Base-by-base conservation (phyloP, 1,284 basidiomycete genomes). In the Xerocomus cyaneibrunnescens region DNA sequence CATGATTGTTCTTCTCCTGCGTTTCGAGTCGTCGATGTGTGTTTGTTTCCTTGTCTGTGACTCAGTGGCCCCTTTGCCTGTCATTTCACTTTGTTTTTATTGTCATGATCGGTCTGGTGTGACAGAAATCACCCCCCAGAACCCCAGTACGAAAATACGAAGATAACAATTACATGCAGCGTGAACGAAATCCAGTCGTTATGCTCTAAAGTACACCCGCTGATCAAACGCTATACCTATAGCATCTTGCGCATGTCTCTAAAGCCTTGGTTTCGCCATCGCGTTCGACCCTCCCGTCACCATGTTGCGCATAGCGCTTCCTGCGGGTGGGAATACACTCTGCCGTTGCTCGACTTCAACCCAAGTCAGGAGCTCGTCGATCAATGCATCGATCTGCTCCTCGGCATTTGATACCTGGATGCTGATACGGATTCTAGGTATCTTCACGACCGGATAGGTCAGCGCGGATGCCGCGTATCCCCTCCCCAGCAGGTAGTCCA, bases 341-440 rank as follows among this genome's bases (percentile, higher is more conserved):
- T 13, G 3, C 28, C 39, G 58, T 23, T 10, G 41, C n/a, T n/a
- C n/a, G n/a, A n/a, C 10, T 16, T 38, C 2, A n/a, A 30, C 57
- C 60, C 60, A 62, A 27, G 17, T 7, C 23, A 62, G 0, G 14
- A 62, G 40, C 16, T 55, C 42, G 19, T 40, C 6, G 25, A 51
- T 8, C 19, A 62, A 51, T 1, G 48, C 17, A 28, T 62, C 49
- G 13, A 62, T 58, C 21, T 62, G 52, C 35, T 17, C 17, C 30
- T 61, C 52, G 13, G 58, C 62, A 34, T 62, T 65, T 3, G 39
- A 13, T 9, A 60, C 59, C 8, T 62, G 60, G 2, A 65, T 45
- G n/a, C 27, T 46, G 31, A 65, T 27, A n/a, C 60, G 62, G 3
- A 62, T 56, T 16, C 57, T 28, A 1, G 62, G 50, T 21, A 23